A percentile compares a stretch with the other conserved stretches of the same genome.
Conservation (phyloP, 345 rosid genomes). For the Dipteronia sinensis region DNA sequence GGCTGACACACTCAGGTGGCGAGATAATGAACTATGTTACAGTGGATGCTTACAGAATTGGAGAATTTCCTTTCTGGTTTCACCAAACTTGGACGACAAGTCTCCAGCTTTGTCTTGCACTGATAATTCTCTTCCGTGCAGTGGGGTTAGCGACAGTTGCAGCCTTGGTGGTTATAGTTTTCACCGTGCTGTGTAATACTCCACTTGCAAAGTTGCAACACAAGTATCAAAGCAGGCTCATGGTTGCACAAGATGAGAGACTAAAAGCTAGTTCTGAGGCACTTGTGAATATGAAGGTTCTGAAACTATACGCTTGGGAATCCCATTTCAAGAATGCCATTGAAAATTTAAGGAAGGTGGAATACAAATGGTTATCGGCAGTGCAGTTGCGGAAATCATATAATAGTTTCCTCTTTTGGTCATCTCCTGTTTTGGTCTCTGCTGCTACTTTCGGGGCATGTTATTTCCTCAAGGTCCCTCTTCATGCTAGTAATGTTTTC, state of each 20-base stretch:
- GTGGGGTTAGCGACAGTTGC: constrained; percentile 90
- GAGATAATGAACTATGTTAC: constrained; percentile 93
- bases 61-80: constrained; percentile 94
- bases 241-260: constrained; percentile 81
- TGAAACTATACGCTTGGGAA: constrained; percentile 96
- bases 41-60: constrained; percentile 91
- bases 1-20: constrained; percentile 77
- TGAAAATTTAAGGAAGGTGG: constrained; percentile 64
- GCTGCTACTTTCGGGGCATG: constrained; percentile 89
- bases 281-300: constrained; percentile 84
- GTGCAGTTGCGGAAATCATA: constrained; percentile 76
- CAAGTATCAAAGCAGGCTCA: constrained; percentile 72
- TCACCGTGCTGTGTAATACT: constrained; percentile 80
- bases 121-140: constrained; percentile 71
- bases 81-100: constrained; percentile 95
- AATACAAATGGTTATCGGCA: constrained; percentile 72
- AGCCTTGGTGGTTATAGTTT: constrained; percentile 64
- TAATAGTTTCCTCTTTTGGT: constrained; percentile 76
- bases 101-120: constrained; percentile 78
- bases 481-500: constrained; percentile 83
- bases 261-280: constrained; percentile 85
- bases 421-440: constrained; percentile 88
- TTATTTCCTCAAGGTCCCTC: constrained; percentile 72
- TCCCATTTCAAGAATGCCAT: constrained; percentile 79
- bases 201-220: constrained; percentile 96